These are phyloP conservation scores for Auriscalpium orientale DNA, from an alignment of 768 basidiomycete species.

Conservation along the genomic window DNA sequence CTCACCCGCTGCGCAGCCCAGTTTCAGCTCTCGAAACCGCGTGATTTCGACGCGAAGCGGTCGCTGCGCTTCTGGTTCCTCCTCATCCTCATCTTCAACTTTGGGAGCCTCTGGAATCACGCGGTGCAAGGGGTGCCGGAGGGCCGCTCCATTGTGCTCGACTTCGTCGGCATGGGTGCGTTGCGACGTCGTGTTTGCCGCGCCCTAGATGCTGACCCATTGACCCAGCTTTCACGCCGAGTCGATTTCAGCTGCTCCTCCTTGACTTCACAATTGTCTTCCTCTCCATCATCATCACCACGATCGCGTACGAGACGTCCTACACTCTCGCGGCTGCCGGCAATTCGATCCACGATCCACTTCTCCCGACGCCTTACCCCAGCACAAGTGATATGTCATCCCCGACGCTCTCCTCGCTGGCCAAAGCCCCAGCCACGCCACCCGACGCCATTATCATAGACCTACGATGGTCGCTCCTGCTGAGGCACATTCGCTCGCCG, in stretches of 20 bases:
- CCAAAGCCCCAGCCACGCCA: slow-evolving; percentile 6
- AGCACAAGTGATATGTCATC: slow-evolving; percentile 6
- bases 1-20: slow-evolving; percentile 51
- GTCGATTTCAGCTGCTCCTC: slow-evolving; percentile 53
- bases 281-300: slow-evolving; percentile 59
- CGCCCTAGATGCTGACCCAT: background rate
- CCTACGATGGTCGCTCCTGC: slow-evolving; percentile 45
- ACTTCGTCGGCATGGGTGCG: slow-evolving; percentile 75
- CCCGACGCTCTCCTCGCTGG: slow-evolving; percentile 15
- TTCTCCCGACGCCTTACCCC: slow-evolving; percentile 20
- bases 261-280: slow-evolving; percentile 63
- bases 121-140: slow-evolving; percentile 42
- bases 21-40: slow-evolving; percentile 57
- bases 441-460: slow-evolving; percentile 40
- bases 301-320: slow-evolving; percentile 61
- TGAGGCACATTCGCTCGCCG: slow-evolving; percentile 52
- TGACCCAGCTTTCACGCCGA: slow-evolving; percentile 39
- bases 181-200: slow-evolving; percentile 5
- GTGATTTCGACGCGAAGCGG: slow-evolving; percentile 55
- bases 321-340: slow-evolving; percentile 34
- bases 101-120: slow-evolving; percentile 56
- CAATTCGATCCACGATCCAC: slow-evolving; percentile 30
- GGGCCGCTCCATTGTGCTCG: slow-evolving; percentile 60
- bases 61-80: slow-evolving; percentile 65
- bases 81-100: slow-evolving; percentile 51